Evolutionary conservation across 2,329 filamentous ascomycete genomes (phyloP), one percentile per base, ranked within the genome.

Genomic region (Cladosporium velox): DNA sequence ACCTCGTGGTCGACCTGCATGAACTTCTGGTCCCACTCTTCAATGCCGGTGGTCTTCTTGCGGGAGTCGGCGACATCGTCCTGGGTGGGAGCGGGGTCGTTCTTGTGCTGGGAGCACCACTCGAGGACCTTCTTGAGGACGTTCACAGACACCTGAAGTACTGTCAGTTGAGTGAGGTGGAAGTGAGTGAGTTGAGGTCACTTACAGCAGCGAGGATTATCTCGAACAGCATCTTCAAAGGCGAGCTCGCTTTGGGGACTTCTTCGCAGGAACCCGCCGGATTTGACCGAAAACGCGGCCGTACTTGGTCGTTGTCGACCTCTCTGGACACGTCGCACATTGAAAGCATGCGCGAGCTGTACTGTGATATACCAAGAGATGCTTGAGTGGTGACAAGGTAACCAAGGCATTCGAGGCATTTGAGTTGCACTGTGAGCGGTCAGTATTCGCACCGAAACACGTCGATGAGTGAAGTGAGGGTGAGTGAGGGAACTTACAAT

Each of bases 1-100:
- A 99, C 98, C 84, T 99, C 95, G 72, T 99, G 95, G 79, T 99
- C 95, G 21, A 99, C 95, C 81, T 98, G 94, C 95, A 99, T 98
- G 81, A 98, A 99, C 83, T 99, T 99, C 81, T 98, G 94, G 74
- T 99, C 95, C 95, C 95, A 99, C 81, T 99, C 95, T 67, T 98
- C 95, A 72, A 99, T 99, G 74, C 98, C 95, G 57, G 94, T 98
- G 1, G 93, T 97, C 88, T 97, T 97, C 86, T 97, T 97, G 73
- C 95, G 92, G 60, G 90, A 93, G 75, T 98, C 94, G 69, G 91
- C 90, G 74, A 98, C 93, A 68, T 97, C 95, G 69, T 98, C 94
- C 74, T 88, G 87, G 64, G 89, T 84, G 69, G 88, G 86, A n/a
- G 88, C 85, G 44, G 94, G 92, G 76, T 99, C 95, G 78, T 89